Evolutionary conservation across 495 filamentous ascomycete genomes (phyloP).

Genomic region (Penicillium alfredii): DNA sequence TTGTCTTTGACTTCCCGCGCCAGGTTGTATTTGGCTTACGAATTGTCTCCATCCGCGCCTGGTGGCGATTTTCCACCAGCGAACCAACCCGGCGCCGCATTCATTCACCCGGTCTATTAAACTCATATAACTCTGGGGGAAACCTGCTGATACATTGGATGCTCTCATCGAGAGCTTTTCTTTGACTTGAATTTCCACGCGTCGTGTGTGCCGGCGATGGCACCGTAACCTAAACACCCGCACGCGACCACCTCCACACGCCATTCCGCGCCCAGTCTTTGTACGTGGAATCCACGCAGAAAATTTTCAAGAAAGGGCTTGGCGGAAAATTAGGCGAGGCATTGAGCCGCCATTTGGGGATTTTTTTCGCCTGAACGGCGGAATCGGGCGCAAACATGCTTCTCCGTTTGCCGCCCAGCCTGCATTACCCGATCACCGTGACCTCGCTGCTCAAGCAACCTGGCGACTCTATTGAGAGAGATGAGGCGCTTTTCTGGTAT

Average conservation of each 20-base stretch:
- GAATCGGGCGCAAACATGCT: conserved; percentile 37
- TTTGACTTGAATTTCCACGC: too few relatives aligned
- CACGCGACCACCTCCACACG: conserved; percentile 21
- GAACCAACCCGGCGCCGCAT: too few relatives aligned
- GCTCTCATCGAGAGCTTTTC: too few relatives aligned
- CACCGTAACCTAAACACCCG: conserved; percentile 23
- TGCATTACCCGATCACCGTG: conserved; percentile 95
- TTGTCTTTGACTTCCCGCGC: conserved; percentile 7
- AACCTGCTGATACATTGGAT: too few relatives aligned
- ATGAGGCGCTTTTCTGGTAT: conserved; percentile 77
- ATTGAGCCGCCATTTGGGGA: conserved; percentile 6
- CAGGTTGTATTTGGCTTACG: conserved; percentile 16
- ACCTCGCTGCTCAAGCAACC: conserved; percentile 72
- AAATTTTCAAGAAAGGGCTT: not conserved
- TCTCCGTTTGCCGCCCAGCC: conserved; percentile 46
- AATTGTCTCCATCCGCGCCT: conserved; percentile 2
- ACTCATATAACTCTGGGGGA: too few relatives aligned
- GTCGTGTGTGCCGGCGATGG: conserved; percentile 33
- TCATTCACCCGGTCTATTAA: too few relatives aligned
- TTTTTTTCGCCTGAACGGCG: conserved; percentile 15
- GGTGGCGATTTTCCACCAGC: conserved; percentile 14
- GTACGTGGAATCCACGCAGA: too few relatives aligned
- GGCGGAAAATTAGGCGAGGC: not conserved
- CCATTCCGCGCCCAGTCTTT: too few relatives aligned
- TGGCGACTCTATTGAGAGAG: conserved; percentile 66